Conservation (phyloP, 2,329 filamentous ascomycete species). For the Helicocarpus griseus region DNA sequence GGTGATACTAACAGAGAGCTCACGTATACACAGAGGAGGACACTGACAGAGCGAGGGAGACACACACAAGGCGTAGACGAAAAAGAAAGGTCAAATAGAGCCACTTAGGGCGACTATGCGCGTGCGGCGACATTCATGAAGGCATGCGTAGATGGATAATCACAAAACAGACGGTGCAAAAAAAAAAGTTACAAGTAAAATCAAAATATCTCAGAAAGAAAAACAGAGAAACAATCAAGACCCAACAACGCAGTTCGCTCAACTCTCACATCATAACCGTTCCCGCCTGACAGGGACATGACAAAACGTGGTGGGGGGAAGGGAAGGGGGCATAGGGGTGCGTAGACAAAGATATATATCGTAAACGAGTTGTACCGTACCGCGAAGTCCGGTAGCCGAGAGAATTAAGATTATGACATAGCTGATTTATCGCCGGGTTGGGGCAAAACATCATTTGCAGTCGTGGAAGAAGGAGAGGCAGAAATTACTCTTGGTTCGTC, state of each 20-base stretch:
- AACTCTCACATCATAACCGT: background rate
- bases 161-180: background rate
- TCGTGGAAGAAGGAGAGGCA: slow-evolving; percentile 29
- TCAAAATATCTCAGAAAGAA: background rate
- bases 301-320: background rate
- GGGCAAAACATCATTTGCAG: slow-evolving; percentile 17
- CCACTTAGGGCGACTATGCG: no score
- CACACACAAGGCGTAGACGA: no score
- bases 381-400: no score
- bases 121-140: no score
- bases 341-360: no score
- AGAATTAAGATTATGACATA: background rate
- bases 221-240: background rate
- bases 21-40: no score
- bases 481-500: slow-evolving; percentile 17
- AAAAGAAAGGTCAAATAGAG: no score
- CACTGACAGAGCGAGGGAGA: no score
- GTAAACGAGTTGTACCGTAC: slow-evolving; percentile 12
- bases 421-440: background rate
- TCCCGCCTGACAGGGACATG: slow-evolving; percentile 6
- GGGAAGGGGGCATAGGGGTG: slow-evolving; percentile 3
- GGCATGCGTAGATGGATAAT: no score
- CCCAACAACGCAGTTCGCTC: slow-evolving; percentile 5
- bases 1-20: no score
- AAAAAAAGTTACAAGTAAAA: background rate